phyloP scores from a whole-genome alignment of 2,329 filamentous ascomycete genomes.

The Aspergillus piperis region DNA sequence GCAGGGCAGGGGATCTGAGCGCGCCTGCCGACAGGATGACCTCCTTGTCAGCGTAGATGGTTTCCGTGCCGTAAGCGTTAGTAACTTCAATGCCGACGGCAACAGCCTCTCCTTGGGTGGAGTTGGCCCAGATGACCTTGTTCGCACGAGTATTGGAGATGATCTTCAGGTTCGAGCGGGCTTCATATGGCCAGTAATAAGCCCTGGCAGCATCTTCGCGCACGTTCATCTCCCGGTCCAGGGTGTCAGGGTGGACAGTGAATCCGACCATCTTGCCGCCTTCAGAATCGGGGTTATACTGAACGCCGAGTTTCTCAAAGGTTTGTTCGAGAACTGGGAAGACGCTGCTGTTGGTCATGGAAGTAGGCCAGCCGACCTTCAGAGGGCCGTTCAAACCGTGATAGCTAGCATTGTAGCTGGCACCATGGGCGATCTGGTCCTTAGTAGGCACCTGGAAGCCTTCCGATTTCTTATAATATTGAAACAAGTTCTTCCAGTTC shows the following conservation, averaged over 20 bases:
- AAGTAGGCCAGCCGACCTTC: conserved; percentile 29
- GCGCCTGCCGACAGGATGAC: conserved; percentile 63
- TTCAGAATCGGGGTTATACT: conserved; percentile 48
- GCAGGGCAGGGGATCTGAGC: conserved; percentile 56
- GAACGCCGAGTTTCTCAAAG: conserved; percentile 39
- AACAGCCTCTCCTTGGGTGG: conserved; percentile 16
- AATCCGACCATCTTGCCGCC: conserved; percentile 50
- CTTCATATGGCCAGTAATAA: conserved; percentile 49
- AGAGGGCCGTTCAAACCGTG: conserved; percentile 35
- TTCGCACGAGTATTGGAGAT: conserved; percentile 47
- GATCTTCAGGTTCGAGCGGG: conserved; percentile 48
- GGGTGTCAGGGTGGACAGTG: conserved; percentile 44
- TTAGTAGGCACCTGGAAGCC: conserved; percentile 28
- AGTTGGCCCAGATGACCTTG: conserved; percentile 41
- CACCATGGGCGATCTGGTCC: conserved; percentile 26
- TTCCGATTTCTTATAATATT: conserved; percentile 36
- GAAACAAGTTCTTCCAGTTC: conserved; percentile 35
- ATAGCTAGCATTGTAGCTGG: conserved; percentile 29
- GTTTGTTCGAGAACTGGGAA: conserved; percentile 41
- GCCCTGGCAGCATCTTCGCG: conserved; percentile 52
- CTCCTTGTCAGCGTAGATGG: conserved; percentile 45
- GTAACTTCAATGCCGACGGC: conserved; percentile 36
- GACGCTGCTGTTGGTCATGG: conserved; percentile 26
- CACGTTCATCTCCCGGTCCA: conserved; percentile 40
- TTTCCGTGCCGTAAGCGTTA: conserved; percentile 23